A percentile compares a stretch with the other conserved stretches of the same genome.
phyloP scores from a whole-genome alignment of 83 land plant genomes.

The Isoetes engelmannii region DNA sequence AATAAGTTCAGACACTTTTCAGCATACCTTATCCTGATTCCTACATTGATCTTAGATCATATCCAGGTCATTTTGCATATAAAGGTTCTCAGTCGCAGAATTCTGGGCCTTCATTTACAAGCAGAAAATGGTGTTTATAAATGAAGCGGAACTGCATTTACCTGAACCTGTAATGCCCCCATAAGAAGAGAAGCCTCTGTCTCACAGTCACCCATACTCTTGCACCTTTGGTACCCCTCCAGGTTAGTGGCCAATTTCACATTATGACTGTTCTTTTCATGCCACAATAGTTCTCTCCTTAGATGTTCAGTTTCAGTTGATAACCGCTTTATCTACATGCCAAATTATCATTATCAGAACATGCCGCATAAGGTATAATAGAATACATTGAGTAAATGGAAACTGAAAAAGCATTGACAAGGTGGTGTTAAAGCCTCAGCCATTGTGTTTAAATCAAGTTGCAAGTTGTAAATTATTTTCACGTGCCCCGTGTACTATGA shows the following conservation, averaged over 20 bases:
- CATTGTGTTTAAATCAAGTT: no score
- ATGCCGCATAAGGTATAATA: no score
- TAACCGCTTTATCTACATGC: conserved; percentile 18
- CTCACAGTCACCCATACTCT: conserved; percentile 27
- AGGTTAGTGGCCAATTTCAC: not conserved
- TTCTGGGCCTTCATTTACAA: conserved; percentile 19
- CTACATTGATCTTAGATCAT: conserved; percentile 16
- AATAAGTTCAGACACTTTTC: no score
- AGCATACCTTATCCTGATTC: conserved; percentile 10
- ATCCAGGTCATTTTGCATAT: conserved; percentile 33
- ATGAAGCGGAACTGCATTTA: not conserved
- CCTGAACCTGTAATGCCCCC: conserved; percentile 19
- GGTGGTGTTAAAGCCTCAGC: no score
- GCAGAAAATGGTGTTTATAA: not conserved
- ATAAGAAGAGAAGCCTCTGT: not conserved
- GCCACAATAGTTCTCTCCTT: conserved; percentile 18
- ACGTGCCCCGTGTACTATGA: no score
- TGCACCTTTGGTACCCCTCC: conserved; percentile 15
- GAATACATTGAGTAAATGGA: no score
- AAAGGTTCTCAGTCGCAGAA: conserved; percentile 25
- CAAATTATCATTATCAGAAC: not conserved
- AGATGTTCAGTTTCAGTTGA: conserved; percentile 17
- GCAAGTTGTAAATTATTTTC: no score
- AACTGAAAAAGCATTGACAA: no score
- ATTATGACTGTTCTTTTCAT: conserved; percentile 16